A percentile compares a stretch with the other conserved stretches of the same genome.
phyloP scores from a whole-genome alignment of 352 stramenopile species.

The Plasmopara muralis region DNA sequence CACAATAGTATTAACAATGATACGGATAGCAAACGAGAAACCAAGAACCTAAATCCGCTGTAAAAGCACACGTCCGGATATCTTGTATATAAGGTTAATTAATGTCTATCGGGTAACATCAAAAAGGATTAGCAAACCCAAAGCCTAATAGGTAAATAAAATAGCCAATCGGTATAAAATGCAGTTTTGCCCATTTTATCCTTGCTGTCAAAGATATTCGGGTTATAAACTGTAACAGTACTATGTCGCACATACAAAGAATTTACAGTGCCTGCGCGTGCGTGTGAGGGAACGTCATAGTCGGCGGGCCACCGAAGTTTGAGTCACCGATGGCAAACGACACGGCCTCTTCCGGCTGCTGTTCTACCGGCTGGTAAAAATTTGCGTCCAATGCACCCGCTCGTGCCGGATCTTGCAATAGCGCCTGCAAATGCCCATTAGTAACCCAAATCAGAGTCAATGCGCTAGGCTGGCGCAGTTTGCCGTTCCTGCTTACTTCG shows the following conservation, averaged over 20 bases:
- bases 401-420: constrained; percentile 32
- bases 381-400: constrained; percentile 19
- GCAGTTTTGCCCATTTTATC: too few species aligned
- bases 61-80: too few species aligned
- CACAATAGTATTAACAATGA: too few species aligned
- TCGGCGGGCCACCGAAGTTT: constrained; percentile 16
- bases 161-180: too few species aligned
- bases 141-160: too few species aligned
- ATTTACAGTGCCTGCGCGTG: constrained; percentile 20
- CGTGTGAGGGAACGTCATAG: constrained; percentile 23
- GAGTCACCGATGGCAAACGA: constrained; percentile 20
- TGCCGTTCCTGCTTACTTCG: constrained; percentile 6
- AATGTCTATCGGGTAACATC: too few species aligned
- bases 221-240: neutral
- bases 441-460: constrained; percentile 24
- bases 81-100: too few species aligned
- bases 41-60: too few species aligned
- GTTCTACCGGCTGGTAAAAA: constrained; percentile 28
- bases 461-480: constrained; percentile 2
- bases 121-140: too few species aligned
- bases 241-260: neutral
- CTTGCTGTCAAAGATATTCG: too few species aligned
- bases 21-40: too few species aligned
- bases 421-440: constrained; percentile 28
- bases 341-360: constrained; percentile 12